These are phyloP conservation scores for Diaporthe vaccinii DNA, from an alignment of 2,329 filamentous ascomycete genomes.

Conservation along the genomic window DNA sequence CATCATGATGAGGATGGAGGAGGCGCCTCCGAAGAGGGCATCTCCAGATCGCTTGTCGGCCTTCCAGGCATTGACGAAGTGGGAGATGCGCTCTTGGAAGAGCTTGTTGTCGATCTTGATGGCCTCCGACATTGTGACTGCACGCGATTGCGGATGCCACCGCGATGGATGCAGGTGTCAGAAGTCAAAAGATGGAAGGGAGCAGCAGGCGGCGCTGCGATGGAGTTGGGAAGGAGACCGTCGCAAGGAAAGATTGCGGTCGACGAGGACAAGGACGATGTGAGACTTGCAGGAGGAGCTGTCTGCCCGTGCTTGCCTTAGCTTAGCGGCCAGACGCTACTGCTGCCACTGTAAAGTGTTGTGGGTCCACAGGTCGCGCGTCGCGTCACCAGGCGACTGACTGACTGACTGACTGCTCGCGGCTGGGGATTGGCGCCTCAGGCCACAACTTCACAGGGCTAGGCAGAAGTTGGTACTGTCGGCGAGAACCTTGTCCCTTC, in stretches of 20 bases:
- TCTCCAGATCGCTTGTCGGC: constrained; percentile 92
- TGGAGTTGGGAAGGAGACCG: constrained; percentile 25
- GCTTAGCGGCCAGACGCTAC: constrained; percentile 21
- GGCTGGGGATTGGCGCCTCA: constrained; percentile 10
- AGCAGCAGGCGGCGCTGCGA: constrained; percentile 39
- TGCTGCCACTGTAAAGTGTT: constrained; percentile 35
- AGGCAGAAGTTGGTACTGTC: neutral
- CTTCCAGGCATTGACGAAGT: constrained; percentile 94
- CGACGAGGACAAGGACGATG: constrained; percentile 26
- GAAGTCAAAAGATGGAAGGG: constrained; percentile 35
- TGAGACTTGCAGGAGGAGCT: constrained; percentile 31
- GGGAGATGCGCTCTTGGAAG: constrained; percentile 93
- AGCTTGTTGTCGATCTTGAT: constrained; percentile 95
- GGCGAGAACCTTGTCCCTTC: neutral
- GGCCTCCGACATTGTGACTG: constrained; percentile 72
- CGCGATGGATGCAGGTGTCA: constrained; percentile 38
- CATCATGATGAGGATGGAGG: constrained; percentile 90
- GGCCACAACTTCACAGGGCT: constrained; percentile 6
- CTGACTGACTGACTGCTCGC: neutral
- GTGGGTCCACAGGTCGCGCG: constrained; percentile 35
- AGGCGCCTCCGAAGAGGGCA: constrained; percentile 85
- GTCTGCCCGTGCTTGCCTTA: constrained; percentile 21
- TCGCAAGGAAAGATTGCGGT: constrained; percentile 20
- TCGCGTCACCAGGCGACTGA: constrained; percentile 29
- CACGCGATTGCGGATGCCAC: constrained; percentile 42